Evolutionary conservation across 2,329 filamentous ascomycete species (phyloP).

Genomic region (Ophiocordyceps robertsii): DNA sequence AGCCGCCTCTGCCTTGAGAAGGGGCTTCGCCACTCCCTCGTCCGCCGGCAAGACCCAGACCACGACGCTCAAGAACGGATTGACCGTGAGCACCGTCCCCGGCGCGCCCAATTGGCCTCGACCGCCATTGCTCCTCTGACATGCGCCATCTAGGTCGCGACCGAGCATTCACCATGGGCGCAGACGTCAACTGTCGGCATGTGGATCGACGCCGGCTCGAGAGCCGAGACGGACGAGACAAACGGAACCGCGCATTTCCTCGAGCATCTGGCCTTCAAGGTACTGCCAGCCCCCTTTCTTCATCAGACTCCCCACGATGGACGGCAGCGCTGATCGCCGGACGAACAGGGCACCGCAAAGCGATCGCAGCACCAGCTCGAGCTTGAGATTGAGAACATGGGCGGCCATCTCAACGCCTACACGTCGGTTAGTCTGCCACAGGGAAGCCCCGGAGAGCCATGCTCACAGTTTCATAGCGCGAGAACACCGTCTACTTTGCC

Average conservation of each 20-base stretch:
- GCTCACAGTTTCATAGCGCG: slow-evolving; percentile 47
- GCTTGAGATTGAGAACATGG: slow-evolving; percentile 99
- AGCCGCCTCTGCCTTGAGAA: slow-evolving; percentile 61
- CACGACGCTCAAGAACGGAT: slow-evolving; percentile 91
- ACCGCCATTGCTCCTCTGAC: slow-evolving; percentile 13
- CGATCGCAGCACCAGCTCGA: slow-evolving; percentile 95
- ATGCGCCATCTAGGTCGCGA: slow-evolving; percentile 59
- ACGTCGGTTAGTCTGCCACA: slow-evolving; percentile 64
- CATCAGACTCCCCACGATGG: no score
- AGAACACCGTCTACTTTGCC: slow-evolving; percentile 99
- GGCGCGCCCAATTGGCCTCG: slow-evolving; percentile 23
- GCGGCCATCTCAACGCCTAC: slow-evolving; percentile 97
- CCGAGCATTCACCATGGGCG: slow-evolving; percentile 94
- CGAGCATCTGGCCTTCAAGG: slow-evolving; percentile 99
- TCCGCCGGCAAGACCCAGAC: slow-evolving; percentile 76
- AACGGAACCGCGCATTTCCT: slow-evolving; percentile 99
- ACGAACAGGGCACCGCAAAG: slow-evolving; percentile 68
- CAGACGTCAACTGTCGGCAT: slow-evolving; percentile 97
- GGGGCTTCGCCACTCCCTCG: slow-evolving; percentile 84
- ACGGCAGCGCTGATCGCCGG: neutral
- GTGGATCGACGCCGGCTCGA: slow-evolving; percentile 98
- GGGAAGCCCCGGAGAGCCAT: slow-evolving; percentile 6
- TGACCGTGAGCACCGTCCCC: slow-evolving; percentile 56
- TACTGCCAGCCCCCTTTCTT: slow-evolving; percentile 24
- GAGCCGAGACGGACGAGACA: slow-evolving; percentile 95